A percentile compares a stretch with the other conserved stretches of the same genome.
Evolutionary conservation across 1,284 basidiomycete genomes (phyloP).

Genomic region (Apiotrichum veenhuisii): DNA sequence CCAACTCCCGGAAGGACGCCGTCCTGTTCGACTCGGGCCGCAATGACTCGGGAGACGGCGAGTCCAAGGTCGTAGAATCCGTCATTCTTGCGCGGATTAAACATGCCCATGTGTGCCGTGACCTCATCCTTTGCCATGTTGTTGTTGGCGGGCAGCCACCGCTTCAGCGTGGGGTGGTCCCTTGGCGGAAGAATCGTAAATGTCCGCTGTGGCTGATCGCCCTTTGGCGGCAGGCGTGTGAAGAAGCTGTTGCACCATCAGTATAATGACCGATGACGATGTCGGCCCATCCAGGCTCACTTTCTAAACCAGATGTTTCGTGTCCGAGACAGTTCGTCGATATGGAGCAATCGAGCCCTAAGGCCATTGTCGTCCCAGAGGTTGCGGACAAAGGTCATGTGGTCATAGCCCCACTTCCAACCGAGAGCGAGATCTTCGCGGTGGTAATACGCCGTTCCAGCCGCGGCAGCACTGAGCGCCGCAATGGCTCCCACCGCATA

Average conservation of each 20-base stretch:
- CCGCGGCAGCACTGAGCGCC: constrained; percentile 75
- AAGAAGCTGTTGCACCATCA: constrained; percentile 63
- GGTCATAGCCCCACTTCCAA: constrained; percentile 76
- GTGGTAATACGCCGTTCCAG: constrained; percentile 75
- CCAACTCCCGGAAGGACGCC: constrained; percentile 21
- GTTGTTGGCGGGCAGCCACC: constrained; percentile 65
- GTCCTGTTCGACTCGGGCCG: constrained; percentile 40
- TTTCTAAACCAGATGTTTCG: constrained; percentile 62
- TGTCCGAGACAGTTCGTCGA: constrained; percentile 59
- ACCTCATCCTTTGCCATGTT: constrained; percentile 71
- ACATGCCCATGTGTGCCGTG: constrained; percentile 85
- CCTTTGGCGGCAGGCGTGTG: constrained; percentile 61
- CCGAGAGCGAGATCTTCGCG: constrained; percentile 60
- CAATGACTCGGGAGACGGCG: constrained; percentile 53
- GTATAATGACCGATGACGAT: neutral
- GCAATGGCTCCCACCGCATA: constrained; percentile 55
- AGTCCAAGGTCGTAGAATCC: constrained; percentile 84
- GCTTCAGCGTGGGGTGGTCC: constrained; percentile 54
- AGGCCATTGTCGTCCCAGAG: constrained; percentile 76
- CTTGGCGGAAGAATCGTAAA: constrained; percentile 70
- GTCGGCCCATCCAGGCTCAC: constrained; percentile 53
- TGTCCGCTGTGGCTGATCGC: constrained; percentile 59
- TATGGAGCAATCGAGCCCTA: constrained; percentile 59
- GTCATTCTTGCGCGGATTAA: constrained; percentile 74
- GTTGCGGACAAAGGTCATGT: constrained; percentile 83